phyloP scores from a whole-genome alignment of 257 asterid genomes.

The Plectranthus barbatus region DNA sequence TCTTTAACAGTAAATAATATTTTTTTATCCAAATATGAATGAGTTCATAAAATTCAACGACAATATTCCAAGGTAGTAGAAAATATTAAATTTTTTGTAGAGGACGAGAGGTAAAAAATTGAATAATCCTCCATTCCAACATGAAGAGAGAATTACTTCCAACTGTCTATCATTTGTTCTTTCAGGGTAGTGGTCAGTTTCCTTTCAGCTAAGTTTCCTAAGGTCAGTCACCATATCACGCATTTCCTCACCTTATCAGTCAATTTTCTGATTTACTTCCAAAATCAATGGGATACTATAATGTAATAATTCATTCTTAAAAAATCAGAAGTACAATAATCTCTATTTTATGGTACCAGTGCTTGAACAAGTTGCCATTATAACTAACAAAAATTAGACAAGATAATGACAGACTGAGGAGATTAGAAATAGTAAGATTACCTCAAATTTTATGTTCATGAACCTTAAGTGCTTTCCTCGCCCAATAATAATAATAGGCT shows the following conservation, averaged over 20 bases:
- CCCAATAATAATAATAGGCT: slow-evolving; percentile 79
- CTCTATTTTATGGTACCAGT: neutral
- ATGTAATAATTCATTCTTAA: neutral
- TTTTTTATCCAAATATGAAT: neutral
- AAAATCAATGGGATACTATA: neutral
- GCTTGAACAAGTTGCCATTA: neutral
- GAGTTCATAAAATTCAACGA: neutral
- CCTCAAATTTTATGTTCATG: slow-evolving; percentile 88
- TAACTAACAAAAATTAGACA: slow-evolving; percentile 4
- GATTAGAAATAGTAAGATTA: slow-evolving; percentile 24
- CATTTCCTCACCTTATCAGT: neutral
- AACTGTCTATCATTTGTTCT: neutral
- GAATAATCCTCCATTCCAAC: neutral
- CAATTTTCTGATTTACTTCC: neutral
- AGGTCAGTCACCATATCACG: neutral
- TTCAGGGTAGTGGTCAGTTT: neutral
- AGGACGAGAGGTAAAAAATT: neutral
- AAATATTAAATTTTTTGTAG: neutral
- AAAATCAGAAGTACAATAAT: neutral
- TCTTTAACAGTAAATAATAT: neutral
- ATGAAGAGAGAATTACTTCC: neutral
- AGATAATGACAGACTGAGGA: neutral
- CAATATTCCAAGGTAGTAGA: neutral
- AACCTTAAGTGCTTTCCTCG: slow-evolving; percentile 88
- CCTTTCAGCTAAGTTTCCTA: neutral